phyloP scores from a whole-genome alignment of 345 rosid genomes.

The Angophora floribunda region DNA sequence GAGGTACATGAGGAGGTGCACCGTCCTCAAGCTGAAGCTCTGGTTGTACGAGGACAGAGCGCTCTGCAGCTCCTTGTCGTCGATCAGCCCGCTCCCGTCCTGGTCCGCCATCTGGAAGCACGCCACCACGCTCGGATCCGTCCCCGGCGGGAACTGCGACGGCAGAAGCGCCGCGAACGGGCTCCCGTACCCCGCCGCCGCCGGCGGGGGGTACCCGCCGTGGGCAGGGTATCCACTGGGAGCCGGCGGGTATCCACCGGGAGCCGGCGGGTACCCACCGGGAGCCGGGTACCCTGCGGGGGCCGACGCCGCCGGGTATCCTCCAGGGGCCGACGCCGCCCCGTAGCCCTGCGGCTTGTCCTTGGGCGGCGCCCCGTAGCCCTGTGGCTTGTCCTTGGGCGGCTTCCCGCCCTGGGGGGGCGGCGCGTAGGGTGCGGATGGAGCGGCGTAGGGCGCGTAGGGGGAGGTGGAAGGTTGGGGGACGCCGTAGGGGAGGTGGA shows the following conservation, averaged over 20 bases:
- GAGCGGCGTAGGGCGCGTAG: constrained; percentile 21
- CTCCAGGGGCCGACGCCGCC: background rate
- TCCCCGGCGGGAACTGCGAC: constrained; percentile 74
- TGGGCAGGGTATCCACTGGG: constrained; percentile 2
- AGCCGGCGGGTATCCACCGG: background rate
- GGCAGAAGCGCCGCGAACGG: constrained; percentile 71
- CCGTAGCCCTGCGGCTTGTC: constrained; percentile 26
- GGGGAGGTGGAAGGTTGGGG: constrained; percentile 20
- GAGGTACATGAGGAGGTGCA: constrained; percentile 74
- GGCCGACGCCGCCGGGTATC: background rate
- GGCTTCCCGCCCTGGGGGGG: constrained; percentile 42
- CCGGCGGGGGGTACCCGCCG: background rate
- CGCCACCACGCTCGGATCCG: constrained; percentile 77
- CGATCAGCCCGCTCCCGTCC: constrained; percentile 83
- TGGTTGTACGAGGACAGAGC: constrained; percentile 76
- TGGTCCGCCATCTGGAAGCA: constrained; percentile 82
- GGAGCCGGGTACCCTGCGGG: background rate
- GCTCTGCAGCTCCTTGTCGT: constrained; percentile 80
- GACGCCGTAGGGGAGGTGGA: constrained; percentile 16
- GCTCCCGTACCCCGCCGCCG: constrained; percentile 32
- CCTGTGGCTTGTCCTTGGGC: constrained; percentile 46
- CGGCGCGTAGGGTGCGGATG: constrained; percentile 33
- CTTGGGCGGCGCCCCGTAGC: constrained; percentile 43
- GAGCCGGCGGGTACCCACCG: background rate
- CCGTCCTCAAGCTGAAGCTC: constrained; percentile 86